Percentiles rank a stretch among this genome's conserved stretches.
These are phyloP conservation scores for Inga leiocalycina DNA, from an alignment of 306 rosid genomes.

Conservation along the genomic window DNA sequence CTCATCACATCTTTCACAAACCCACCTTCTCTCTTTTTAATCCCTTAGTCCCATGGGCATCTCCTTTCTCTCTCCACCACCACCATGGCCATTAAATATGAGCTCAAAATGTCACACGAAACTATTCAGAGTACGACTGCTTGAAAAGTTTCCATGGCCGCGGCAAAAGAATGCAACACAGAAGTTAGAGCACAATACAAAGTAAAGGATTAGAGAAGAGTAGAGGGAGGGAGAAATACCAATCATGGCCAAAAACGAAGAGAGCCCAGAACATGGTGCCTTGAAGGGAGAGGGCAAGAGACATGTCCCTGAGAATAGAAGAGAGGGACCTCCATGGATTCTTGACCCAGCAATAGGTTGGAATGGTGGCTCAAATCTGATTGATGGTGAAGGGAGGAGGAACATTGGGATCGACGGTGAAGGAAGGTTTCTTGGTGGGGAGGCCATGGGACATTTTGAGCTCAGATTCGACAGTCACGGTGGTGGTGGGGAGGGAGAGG, in stretches of 20 bases:
- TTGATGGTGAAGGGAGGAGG: slow-evolving; percentile 84
- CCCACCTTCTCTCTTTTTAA: too few species aligned
- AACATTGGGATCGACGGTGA: slow-evolving; percentile 70
- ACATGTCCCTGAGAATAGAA: slow-evolving; percentile 65
- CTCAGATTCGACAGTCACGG: neutral
- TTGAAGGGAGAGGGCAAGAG: slow-evolving; percentile 55
- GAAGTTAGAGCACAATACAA: neutral
- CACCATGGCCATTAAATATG: too few species aligned
- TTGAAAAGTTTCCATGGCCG: slow-evolving; percentile 96
- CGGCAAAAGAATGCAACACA: slow-evolving; percentile 40
- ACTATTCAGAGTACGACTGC: slow-evolving; percentile 50
- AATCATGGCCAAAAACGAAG: slow-evolving; percentile 93
- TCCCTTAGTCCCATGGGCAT: too few species aligned
- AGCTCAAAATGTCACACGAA: slow-evolving; percentile 30
- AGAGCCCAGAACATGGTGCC: slow-evolving; percentile 99
- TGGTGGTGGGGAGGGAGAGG: too few species aligned
- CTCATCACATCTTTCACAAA: too few species aligned
- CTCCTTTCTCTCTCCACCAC: too few species aligned
- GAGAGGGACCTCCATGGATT: slow-evolving; percentile 71
- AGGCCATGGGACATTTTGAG: neutral
- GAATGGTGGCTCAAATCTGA: slow-evolving; percentile 86
- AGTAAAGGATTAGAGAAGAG: neutral
- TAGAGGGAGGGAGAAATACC: slow-evolving; percentile 37
- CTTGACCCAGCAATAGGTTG: slow-evolving; percentile 83
- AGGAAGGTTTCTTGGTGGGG: neutral